Percentiles rank a stretch among this genome's conserved stretches.
phyloP scores from a whole-genome alignment of 2,329 filamentous ascomycete genomes.

The Microsporum ferrugineum region DNA sequence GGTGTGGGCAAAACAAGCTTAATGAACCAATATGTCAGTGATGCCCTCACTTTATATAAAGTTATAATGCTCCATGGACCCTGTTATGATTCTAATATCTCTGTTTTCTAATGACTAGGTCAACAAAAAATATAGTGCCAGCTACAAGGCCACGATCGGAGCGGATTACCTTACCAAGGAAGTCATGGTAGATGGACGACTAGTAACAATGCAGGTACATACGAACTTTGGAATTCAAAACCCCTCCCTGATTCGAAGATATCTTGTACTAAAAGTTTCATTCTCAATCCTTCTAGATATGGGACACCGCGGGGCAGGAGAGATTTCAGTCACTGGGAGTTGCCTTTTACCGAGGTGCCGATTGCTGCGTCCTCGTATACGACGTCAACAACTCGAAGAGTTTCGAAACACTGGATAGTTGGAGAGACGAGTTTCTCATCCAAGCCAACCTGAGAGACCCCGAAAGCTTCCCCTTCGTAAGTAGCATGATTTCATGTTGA shows the following conservation, averaged over 20 bases:
- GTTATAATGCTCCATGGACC: not conserved
- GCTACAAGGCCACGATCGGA: constrained; percentile 98
- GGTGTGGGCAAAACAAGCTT: constrained; percentile 98
- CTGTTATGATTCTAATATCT: not conserved
- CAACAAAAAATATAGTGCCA: constrained; percentile 99
- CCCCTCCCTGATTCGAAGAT: not conserved
- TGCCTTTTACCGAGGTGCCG: constrained; percentile 99
- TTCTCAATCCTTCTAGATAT: constrained; percentile 56
- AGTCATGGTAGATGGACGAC: constrained; percentile 88
- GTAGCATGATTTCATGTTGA: constrained; percentile 23
- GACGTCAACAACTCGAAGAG: constrained; percentile 99
- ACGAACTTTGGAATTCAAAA: not conserved
- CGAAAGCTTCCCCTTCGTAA: constrained; percentile 92
- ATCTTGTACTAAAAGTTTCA: not conserved
- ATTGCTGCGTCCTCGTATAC: constrained; percentile 98
- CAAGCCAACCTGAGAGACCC: constrained; percentile 94
- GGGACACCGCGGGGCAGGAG: constrained; percentile 97
- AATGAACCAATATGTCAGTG: constrained; percentile 99
- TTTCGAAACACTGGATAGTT: constrained; percentile 95
- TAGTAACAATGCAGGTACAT: constrained; percentile 93
- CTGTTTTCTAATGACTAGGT: constrained; percentile 47
- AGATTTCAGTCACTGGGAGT: constrained; percentile 97
- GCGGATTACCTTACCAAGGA: constrained; percentile 98
- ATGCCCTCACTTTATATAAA: not conserved
- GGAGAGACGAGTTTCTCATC: constrained; percentile 96